Conservation (phyloP, 768 basidiomycete species). For the Naganishia randhawae region DNA sequence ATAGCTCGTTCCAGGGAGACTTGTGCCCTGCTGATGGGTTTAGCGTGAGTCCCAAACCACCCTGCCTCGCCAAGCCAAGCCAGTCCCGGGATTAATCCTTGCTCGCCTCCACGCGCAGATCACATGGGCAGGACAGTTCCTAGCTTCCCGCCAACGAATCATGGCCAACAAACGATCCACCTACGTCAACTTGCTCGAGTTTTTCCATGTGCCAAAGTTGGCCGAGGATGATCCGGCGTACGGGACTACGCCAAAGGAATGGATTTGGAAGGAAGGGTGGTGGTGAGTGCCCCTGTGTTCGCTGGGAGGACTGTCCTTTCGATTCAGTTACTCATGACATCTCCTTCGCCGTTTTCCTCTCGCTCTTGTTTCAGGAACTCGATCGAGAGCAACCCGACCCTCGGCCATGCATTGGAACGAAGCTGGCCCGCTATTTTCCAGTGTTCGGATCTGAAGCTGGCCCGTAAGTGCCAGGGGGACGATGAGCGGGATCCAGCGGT, state of each 20-base stretch:
- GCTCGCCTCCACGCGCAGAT: constrained; percentile 33
- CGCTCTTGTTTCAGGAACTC: constrained; percentile 30
- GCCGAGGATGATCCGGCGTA: constrained; percentile 11
- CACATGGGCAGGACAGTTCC: constrained; percentile 48
- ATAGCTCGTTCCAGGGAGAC: constrained; percentile 42
- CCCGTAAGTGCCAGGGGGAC: constrained; percentile 8
- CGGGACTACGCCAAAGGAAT: constrained; percentile 30
- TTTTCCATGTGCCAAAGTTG: constrained; percentile 35
- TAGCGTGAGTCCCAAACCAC: constrained; percentile 31
- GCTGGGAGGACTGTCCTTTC: too few relatives aligned
- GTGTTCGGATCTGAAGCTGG: constrained; percentile 16
- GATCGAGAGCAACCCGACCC: constrained; percentile 37
- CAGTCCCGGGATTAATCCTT: neutral
- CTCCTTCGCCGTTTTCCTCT: too few relatives aligned
- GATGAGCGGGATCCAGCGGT: neutral
- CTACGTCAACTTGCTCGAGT: constrained; percentile 37
- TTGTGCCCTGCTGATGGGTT: constrained; percentile 39
- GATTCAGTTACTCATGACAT: too few relatives aligned
- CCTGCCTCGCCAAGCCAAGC: too few relatives aligned
- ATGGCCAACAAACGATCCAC: constrained; percentile 33
- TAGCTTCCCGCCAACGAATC: constrained; percentile 43
- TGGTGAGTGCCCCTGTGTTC: neutral
- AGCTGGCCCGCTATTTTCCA: constrained; percentile 25
- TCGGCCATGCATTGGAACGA: constrained; percentile 36
- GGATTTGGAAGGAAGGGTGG: constrained; percentile 46